phyloP scores from a whole-genome alignment of 2,329 filamentous ascomycete species.

The Plectosphaerella plurivora region DNA sequence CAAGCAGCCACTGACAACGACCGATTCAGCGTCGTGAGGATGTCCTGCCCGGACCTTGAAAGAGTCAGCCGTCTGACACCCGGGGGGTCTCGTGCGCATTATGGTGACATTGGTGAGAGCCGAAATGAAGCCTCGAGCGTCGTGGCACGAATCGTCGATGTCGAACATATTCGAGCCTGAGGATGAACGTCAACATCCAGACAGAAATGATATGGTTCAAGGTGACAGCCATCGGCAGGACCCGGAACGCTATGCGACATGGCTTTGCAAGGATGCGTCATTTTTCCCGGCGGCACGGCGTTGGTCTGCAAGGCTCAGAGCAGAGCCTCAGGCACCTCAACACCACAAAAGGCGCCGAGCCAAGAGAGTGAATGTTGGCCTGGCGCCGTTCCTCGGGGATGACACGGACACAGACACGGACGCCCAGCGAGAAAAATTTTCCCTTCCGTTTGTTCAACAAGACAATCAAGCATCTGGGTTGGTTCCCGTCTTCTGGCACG shows the following conservation, averaged over 20 bases:
- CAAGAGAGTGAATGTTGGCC: background rate
- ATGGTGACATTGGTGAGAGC: too few species aligned
- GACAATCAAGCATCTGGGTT: background rate
- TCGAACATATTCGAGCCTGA: too few species aligned
- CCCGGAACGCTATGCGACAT: background rate
- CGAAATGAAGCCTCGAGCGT: too few species aligned
- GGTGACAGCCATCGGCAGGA: background rate
- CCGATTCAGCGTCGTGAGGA: too few species aligned
- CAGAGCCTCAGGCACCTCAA: conserved; percentile 1
- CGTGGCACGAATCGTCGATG: too few species aligned
- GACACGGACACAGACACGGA: background rate
- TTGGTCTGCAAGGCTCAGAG: background rate
- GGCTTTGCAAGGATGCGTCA: background rate
- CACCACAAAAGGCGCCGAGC: background rate
- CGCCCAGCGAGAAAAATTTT: background rate
- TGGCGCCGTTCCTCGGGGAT: background rate
- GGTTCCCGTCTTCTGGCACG: background rate
- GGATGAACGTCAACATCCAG: too few species aligned
- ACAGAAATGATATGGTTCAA: too few species aligned
- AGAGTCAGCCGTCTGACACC: too few species aligned
- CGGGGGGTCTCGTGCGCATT: too few species aligned
- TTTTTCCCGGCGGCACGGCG: background rate
- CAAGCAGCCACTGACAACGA: too few species aligned
- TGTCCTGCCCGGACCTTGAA: too few species aligned
- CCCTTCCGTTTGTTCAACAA: background rate